Evolutionary conservation across 1,284 basidiomycete species (phyloP), one percentile per base, ranked within the genome.

Genomic region (Erythrobasidium hasegawianum): DNA sequence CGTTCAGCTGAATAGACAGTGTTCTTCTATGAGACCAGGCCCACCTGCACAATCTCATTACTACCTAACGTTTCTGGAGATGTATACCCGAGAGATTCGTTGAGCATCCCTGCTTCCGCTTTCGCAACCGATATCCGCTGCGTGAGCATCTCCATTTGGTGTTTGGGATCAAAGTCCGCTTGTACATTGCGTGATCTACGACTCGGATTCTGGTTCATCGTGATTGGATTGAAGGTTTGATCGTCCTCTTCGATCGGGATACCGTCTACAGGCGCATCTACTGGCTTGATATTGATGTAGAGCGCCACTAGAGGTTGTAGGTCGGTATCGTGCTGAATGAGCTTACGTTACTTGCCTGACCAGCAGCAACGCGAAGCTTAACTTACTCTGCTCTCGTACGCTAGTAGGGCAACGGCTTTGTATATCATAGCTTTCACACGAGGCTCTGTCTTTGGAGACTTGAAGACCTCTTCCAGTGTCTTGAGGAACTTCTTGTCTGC

Each of bases 41-140:
- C 8, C 22, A 80, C 77, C 76, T 78, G 72, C 11, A 40, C 59
- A n/a, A 72, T 70, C 49, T 71, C 69, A 54, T 71, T 70, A 50
- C 20, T 43, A 20, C 60, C 56, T 9, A 73, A 22, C 13, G 52
- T 69, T 9, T 59, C 68, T 0, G 58, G 29, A 27, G 59, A 24
- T 16, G 54, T 52, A 47, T 60, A 69, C 2, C 64, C 62, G n/a
- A 72, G 55, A 26, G 70, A 65, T 39, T 73, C 72, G 38, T 49
- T 52, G 26, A 73, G 53, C 66, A 73, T 64, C 33, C 65, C 64
- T 16, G 72, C 72, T 29, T 69, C 67, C 1, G 67, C 67, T 29
- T 54, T 54, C 8, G 69, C 70, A 43, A 71, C 64, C 9, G 53
- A 50, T 5, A 70, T 68, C 14, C 66, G 49, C 16, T 54, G 41